These are phyloP conservation scores for Domatiomyces globalis DNA, from an alignment of 2,329 filamentous ascomycete genomes.

Conservation along the genomic window DNA sequence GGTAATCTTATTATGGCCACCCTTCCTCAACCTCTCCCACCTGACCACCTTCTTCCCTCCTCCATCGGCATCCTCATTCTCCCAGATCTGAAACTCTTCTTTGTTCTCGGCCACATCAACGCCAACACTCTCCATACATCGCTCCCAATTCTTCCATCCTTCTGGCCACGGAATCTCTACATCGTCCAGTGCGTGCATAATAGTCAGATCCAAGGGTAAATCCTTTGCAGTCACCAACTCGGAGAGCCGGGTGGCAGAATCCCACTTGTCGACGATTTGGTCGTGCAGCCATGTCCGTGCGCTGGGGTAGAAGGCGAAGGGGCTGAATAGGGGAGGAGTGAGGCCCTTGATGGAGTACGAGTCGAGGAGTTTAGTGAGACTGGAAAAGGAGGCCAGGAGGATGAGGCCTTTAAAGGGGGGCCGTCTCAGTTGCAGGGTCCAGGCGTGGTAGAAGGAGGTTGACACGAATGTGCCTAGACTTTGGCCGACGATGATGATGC, in stretches of 20 bases:
- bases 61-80: slow-evolving; percentile 17
- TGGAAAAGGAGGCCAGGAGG: slow-evolving; percentile 66
- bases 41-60: slow-evolving; percentile 27
- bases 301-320: slow-evolving; percentile 52
- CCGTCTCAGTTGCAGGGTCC: slow-evolving; percentile 37
- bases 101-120: slow-evolving; percentile 16
- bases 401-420: slow-evolving; percentile 66
- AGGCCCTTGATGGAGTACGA: slow-evolving; percentile 67
- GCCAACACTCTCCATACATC: slow-evolving; percentile 18
- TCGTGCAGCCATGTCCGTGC: slow-evolving; percentile 47
- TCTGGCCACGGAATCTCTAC: slow-evolving; percentile 60
- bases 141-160: slow-evolving; percentile 27
- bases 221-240: slow-evolving; percentile 41
- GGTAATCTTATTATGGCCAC: slow-evolving; percentile 22
- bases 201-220: slow-evolving; percentile 45
- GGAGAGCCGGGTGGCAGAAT: slow-evolving; percentile 52
- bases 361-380: slow-evolving; percentile 56
- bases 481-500: slow-evolving; percentile 72
- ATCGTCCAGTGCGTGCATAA: slow-evolving; percentile 73
- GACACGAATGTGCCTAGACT: slow-evolving; percentile 79
- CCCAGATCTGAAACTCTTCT: slow-evolving; percentile 19
- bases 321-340: slow-evolving; percentile 60
- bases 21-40: slow-evolving; percentile 32
- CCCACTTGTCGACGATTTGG: slow-evolving; percentile 69
- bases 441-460: slow-evolving; percentile 43